Percentiles rank a stretch among this genome's conserved stretches.
phyloP scores from a whole-genome alignment of 1,284 basidiomycete genomes.

The Ustilago trichophora region DNA sequence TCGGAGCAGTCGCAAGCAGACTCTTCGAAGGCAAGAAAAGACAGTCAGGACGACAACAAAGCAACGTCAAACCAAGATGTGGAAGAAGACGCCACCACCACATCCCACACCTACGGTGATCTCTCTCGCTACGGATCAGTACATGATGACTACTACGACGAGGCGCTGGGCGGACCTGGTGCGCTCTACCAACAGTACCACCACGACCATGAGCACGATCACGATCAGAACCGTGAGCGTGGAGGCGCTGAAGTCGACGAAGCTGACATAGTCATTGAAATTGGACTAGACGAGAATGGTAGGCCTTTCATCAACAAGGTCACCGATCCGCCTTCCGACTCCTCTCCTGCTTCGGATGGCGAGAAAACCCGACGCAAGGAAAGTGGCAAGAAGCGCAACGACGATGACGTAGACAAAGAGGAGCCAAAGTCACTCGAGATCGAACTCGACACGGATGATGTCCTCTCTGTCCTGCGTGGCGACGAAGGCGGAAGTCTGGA shows the following conservation, averaged over 20 bases:
- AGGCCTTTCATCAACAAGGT: slow-evolving; percentile 13
- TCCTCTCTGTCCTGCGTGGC: slow-evolving; percentile 21
- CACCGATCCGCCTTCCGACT: neutral
- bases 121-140: slow-evolving; percentile 38
- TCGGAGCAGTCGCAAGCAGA: too few relatives aligned
- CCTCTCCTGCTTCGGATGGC: neutral
- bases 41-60: too few relatives aligned
- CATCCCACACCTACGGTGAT: slow-evolving; percentile 44
- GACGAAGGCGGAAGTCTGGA: slow-evolving; percentile 10
- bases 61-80: neutral
- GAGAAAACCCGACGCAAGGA: slow-evolving; percentile 8
- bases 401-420: neutral
- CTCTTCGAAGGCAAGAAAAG: too few relatives aligned
- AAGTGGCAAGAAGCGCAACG: slow-evolving; percentile 22
- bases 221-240: slow-evolving; percentile 5
- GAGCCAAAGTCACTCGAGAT: slow-evolving; percentile 13
- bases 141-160: slow-evolving; percentile 47
- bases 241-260: slow-evolving; percentile 2
- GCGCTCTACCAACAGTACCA: slow-evolving; percentile 12
- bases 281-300: slow-evolving; percentile 30
- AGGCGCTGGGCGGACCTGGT: slow-evolving; percentile 31
- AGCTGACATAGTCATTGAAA: slow-evolving; percentile 14
- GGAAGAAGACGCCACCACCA: neutral
- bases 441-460: slow-evolving; percentile 35
- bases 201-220: slow-evolving; percentile 2